Conservation (phyloP, 768 basidiomycete species). For the Lentinula guzmanii region DNA sequence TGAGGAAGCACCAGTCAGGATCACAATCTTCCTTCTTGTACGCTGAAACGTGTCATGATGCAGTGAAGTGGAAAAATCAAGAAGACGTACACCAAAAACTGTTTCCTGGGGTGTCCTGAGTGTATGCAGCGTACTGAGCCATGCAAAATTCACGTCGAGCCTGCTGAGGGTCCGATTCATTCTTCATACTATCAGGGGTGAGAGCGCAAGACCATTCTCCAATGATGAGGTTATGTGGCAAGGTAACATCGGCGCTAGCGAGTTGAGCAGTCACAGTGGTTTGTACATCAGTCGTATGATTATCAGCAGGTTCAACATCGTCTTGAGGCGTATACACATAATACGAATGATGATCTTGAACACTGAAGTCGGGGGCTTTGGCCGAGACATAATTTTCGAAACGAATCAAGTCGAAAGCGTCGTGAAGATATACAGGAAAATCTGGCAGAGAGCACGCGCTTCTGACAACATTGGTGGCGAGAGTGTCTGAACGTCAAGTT, state of each 20-base stretch:
- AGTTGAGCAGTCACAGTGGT: conserved; percentile 29
- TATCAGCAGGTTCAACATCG: conserved; percentile 38
- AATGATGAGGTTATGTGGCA: conserved; percentile 53
- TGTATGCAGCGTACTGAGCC: conserved; percentile 53
- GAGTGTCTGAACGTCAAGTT: conserved; percentile 16
- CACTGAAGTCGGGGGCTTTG: conserved; percentile 49
- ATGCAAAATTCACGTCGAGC: conserved; percentile 49
- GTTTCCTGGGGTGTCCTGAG: conserved; percentile 55
- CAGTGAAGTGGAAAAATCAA: background rate
- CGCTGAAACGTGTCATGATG: conserved; percentile 25
- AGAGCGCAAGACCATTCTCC: conserved; percentile 83
- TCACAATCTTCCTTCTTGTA: conserved; percentile 59
- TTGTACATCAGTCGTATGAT: conserved; percentile 49
- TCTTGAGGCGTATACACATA: conserved; percentile 60
- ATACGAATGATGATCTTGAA: conserved; percentile 73
- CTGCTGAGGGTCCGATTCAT: conserved; percentile 35
- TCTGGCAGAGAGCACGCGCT: background rate
- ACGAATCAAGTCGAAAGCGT: conserved; percentile 54
- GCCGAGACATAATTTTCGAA: conserved; percentile 45
- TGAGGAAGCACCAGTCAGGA: conserved; percentile 65
- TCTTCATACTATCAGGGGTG: conserved; percentile 50
- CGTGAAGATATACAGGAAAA: conserved; percentile 63
- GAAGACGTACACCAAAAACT: conserved; percentile 59
- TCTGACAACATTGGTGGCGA: conserved; percentile 34
- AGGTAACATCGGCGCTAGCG: conserved; percentile 17